A percentile compares a stretch with the other conserved stretches of the same genome.
Conservation (phyloP, 202 grass and related monocot genomes). For the Miscanthus sacchariflorus region DNA sequence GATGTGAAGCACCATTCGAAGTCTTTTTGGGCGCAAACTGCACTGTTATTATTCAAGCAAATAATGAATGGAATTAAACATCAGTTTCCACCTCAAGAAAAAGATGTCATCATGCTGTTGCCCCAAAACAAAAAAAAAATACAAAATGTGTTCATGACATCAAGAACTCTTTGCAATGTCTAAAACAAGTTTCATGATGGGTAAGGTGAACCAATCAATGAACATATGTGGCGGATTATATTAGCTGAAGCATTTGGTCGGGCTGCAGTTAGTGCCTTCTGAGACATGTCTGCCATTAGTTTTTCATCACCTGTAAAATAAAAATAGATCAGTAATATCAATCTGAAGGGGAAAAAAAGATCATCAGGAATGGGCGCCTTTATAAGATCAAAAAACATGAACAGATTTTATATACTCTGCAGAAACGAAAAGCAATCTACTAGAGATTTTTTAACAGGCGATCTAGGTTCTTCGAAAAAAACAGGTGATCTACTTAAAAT, state of each 20-base stretch:
- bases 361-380: not conserved
- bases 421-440: not conserved
- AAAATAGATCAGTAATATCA: slow-evolving; percentile 20
- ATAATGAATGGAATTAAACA: slow-evolving; percentile 9
- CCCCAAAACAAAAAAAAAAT: slow-evolving; percentile 6
- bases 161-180: not conserved
- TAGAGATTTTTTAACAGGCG: not conserved
- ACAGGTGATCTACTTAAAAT: not conserved
- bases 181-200: slow-evolving; percentile 51
- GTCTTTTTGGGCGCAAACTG: slow-evolving; percentile 4
- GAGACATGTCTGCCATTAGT: slow-evolving; percentile 85
- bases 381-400: slow-evolving; percentile 28
- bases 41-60: slow-evolving; percentile 14
- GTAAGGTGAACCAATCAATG: slow-evolving; percentile 54
- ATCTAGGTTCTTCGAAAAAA: not conserved
- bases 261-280: slow-evolving; percentile 75
- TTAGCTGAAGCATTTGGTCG: slow-evolving; percentile 72
- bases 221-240: slow-evolving; percentile 75
- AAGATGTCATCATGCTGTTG: slow-evolving; percentile 26
- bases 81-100: slow-evolving; percentile 37
- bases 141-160: slow-evolving; percentile 6
- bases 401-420: slow-evolving; percentile 13
- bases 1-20: not conserved
- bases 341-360: slow-evolving; percentile 29
- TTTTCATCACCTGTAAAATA: slow-evolving; percentile 75